Percentiles rank a stretch among this genome's conserved stretches.
Evolutionary conservation across 805 yeast genomes (phyloP).

Genomic region (Metschnikowia drakensbergensis): DNA sequence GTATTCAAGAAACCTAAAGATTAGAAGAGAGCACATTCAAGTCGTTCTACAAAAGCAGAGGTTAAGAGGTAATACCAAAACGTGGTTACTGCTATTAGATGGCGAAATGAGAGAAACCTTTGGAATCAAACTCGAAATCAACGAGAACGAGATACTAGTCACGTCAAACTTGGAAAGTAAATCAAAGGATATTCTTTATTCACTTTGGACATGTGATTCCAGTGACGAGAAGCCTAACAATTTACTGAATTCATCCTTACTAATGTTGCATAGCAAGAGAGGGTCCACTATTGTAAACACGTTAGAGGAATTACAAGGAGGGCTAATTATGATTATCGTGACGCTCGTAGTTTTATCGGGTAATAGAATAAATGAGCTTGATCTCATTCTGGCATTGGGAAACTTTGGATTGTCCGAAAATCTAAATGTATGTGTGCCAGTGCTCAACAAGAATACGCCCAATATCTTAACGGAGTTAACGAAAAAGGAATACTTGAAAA

Average conservation of each 20-base stretch:
- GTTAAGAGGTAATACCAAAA: constrained; percentile 20
- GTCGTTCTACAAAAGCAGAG: constrained; percentile 11
- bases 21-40: constrained; percentile 14
- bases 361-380: constrained; percentile 28
- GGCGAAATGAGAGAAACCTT: constrained; percentile 22
- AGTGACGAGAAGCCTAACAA: not conserved
- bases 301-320: constrained; percentile 27
- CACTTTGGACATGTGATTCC: constrained; percentile 20
- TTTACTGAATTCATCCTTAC: constrained; percentile 7
- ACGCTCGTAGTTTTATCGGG: constrained; percentile 29
- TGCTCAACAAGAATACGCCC: constrained; percentile 18
- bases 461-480: constrained; percentile 27
- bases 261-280: constrained; percentile 22
- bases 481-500: constrained; percentile 28
- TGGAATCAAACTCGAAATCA: constrained; percentile 23
- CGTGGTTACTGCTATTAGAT: constrained; percentile 19
- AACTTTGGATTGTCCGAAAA: constrained; percentile 26
- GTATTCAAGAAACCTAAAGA: constrained; percentile 11
- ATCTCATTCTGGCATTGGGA: constrained; percentile 20
- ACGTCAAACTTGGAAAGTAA: constrained; percentile 20
- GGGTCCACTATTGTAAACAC: constrained; percentile 21
- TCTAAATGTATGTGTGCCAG: constrained; percentile 18
- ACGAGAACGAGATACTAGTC: constrained; percentile 19
- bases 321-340: constrained; percentile 28
- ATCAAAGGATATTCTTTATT: constrained; percentile 23